Evolutionary conservation across 495 filamentous ascomycete species (phyloP), one percentile per base, ranked within the genome.

Genomic region (Daldinia concentrica): DNA sequence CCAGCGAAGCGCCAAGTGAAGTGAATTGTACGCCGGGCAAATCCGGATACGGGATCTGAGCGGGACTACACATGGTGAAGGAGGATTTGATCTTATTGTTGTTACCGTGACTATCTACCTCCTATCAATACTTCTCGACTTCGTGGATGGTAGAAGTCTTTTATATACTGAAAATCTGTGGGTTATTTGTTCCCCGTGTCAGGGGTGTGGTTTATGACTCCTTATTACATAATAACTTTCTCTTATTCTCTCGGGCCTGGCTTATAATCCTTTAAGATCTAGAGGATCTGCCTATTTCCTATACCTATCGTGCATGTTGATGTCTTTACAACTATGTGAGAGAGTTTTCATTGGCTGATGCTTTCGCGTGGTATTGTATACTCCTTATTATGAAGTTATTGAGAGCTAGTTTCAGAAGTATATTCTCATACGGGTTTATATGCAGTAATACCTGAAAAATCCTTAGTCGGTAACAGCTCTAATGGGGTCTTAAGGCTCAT

Each of bases 11-110:
- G 45, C 6, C 45, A 3, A 71, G 62, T 9, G 68, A 71, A 12
- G 63, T 71, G 45, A 71, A 71, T 50, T 55, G 52, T 12, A 32
- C 54, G 6, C 63, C 69, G 32, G 63, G 41, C 14, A 66, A 45
- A 26, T 39, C 43, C 36, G 69, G 63, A n/a, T 71, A 71, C 26
- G 58, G 58, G 58, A 71, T 66, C 4, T 11, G 32, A 6, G 58
- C 58, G 43, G 69, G 63, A 36, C 30, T 71, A 22, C 69, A 71
- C 69, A 71, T 71, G 6, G n/a, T 54, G 54, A 52, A 61, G n/a
- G 26, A 45, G 1, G 2, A 1, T 15, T 41, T 19, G 17, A 9
- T 5, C 4, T 14, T 27, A 39, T 17, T 29, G 17, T 36, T 9
- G 11, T 48, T 9, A 12, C 9, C 2, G 32, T 36, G 52, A 58